Base-by-base conservation (phyloP, 2,329 filamentous ascomycete species). In the Cladosporium sp. region DNA sequence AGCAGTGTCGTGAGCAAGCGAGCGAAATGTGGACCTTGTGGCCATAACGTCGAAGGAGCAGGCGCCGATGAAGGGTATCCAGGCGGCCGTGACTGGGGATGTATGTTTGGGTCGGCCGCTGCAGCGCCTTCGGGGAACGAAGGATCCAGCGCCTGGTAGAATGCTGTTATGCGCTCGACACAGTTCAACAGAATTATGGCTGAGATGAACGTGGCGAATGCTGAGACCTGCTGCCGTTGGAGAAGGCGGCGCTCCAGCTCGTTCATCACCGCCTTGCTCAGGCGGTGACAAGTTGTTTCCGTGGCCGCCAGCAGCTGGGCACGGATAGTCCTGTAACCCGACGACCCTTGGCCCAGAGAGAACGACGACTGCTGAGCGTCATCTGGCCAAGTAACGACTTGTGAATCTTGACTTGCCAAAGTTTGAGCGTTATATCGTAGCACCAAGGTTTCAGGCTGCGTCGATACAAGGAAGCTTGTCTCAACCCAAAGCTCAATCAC, bases 201-300 rank as follows among this genome's bases (percentile, higher is more conserved):
- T 4, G 77, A 75, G n/a, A 84, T 66, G 61, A 82, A 82, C 0
- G 79, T 83, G 55, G 80, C 77, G 52, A 83, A 82, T 43, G 74
- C 74, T 48, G 76, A 77, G 18, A 74, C 75, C 62, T 80, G 77
- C 60, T 80, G 76, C 10, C 79, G 77, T 58, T 81, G 78, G 7
- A 83, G 70, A 4, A 83, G 67, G n/a, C 80, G 74, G 14, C 78
- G 75, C 61, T 84, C 81, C 1, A 83, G 71, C 54, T 82, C 79
- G 56, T 80, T 80, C 72, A 83, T 77, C 33, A 82, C 74, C 9
- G 68, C 68, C 50, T 78, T 80, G 58, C 75, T 75, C 5, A 82
- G 68, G 49, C 71, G 70, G 11, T 73, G 70, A 34, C 78, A 78
- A 28, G 77, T 74, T 58, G 78, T 78, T 60, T 83, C 80, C 14